Percentiles rank a stretch among this genome's conserved stretches.
Conservation (phyloP, 2,329 filamentous ascomycete species). For the Botryotinia calthae region DNA sequence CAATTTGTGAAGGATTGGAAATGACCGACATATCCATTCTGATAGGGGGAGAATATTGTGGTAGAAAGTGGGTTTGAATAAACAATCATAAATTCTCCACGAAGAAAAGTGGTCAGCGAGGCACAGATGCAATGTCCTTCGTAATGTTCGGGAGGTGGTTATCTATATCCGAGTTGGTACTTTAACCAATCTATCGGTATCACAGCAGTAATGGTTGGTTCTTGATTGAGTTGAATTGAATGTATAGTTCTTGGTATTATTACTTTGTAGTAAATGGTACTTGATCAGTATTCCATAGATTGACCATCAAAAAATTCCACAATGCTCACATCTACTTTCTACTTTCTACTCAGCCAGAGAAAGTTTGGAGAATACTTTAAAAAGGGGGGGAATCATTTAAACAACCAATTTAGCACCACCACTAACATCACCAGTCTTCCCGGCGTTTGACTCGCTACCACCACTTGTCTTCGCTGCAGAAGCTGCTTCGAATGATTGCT, state of each 20-base stretch:
- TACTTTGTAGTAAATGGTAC: not conserved
- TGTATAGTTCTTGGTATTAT: not conserved
- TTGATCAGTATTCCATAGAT: not conserved
- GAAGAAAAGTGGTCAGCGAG: not conserved
- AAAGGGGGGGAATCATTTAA: slow-evolving; percentile 22
- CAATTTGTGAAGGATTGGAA: not conserved
- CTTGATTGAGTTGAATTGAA: not conserved
- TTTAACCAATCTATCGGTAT: not conserved
- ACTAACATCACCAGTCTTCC: slow-evolving; percentile 25
- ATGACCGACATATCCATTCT: not conserved
- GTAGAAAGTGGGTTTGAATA: not conserved
- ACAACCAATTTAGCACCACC: slow-evolving; percentile 35
- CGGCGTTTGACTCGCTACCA: slow-evolving; percentile 30
- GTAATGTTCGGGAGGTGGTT: not conserved
- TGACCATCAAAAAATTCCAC: not conserved
- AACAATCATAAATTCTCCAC: not conserved
- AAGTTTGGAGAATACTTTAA: not conserved
- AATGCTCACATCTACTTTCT: not conserved
- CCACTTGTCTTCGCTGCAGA: slow-evolving; percentile 42
- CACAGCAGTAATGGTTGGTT: not conserved
- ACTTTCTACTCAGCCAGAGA: not conserved
- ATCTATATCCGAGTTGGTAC: not conserved
- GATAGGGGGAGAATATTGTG: not conserved
- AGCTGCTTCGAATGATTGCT: slow-evolving; percentile 76
- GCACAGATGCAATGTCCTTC: not conserved